Percentiles rank a stretch among this genome's conserved stretches.
Conservation (phyloP, 805 yeast species). For the Monosporozyma solicola region DNA sequence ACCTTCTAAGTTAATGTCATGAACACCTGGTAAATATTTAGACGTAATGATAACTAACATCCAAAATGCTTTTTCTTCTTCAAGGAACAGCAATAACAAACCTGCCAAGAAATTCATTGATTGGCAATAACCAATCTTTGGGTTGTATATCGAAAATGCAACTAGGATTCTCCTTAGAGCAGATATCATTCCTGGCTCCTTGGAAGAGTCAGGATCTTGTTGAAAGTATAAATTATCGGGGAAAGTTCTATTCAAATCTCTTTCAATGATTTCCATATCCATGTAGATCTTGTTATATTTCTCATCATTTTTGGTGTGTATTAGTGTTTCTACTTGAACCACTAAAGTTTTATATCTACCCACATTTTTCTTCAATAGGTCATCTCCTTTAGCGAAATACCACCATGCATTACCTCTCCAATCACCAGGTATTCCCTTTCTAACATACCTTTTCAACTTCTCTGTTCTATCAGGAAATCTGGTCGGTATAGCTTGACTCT, state of each 20-base stretch:
- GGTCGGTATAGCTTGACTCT: constrained; percentile 33
- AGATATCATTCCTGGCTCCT: constrained; percentile 57
- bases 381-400: constrained; percentile 81
- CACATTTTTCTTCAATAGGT: constrained; percentile 52
- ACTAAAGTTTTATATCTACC: constrained; percentile 71
- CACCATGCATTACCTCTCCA: constrained; percentile 99
- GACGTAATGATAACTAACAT: constrained; percentile 88
- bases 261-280: constrained; percentile 87
- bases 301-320: constrained; percentile 5
- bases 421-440: constrained; percentile 93
- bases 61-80: constrained; percentile 91
- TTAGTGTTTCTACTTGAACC: constrained; percentile 42
- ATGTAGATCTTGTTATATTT: constrained; percentile 39
- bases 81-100: constrained; percentile 69
- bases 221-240: constrained; percentile 87
- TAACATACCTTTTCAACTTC: constrained; percentile 67
- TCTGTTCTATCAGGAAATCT: constrained; percentile 73
- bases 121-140: constrained; percentile 92
- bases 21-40: constrained; percentile 80
- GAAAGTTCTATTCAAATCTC: constrained; percentile 88
- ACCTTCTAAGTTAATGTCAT: constrained; percentile 83
- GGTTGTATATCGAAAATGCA: constrained; percentile 79
- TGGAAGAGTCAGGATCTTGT: constrained; percentile 17
- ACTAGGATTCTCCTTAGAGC: constrained; percentile 71
- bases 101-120: constrained; percentile 91